These are phyloP conservation scores for Pichia gijzeniarum DNA, from an alignment of 805 yeast species.

Conservation along the genomic window DNA sequence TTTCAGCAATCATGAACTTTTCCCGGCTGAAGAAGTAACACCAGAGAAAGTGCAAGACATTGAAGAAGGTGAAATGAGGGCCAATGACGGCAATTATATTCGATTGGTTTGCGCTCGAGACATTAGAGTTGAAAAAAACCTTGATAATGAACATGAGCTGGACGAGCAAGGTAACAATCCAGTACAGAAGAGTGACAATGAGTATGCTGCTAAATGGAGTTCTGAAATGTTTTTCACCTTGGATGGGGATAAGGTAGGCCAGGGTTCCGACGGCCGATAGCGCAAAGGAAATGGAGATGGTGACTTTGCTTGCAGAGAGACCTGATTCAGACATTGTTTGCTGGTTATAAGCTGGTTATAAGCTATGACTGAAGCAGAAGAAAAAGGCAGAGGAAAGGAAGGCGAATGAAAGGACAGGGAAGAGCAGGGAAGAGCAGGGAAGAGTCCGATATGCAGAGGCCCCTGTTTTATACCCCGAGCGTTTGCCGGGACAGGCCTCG, in stretches of 20 bases:
- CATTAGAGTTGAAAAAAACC: slow-evolving; percentile 28
- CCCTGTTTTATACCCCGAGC: too few relatives aligned
- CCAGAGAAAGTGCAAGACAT: slow-evolving; percentile 59
- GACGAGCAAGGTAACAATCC: slow-evolving; percentile 47
- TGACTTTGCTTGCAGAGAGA: slow-evolving; percentile 27
- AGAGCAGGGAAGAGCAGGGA: too few relatives aligned
- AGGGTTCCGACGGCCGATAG: slow-evolving; percentile 49
- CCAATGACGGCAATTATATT: slow-evolving; percentile 39
- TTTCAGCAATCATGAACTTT: slow-evolving; percentile 52
- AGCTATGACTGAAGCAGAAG: neutral
- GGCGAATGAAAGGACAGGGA: too few relatives aligned
- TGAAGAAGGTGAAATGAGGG: slow-evolving; percentile 58
- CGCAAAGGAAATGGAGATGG: slow-evolving; percentile 47
- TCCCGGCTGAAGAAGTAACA: slow-evolving; percentile 49
- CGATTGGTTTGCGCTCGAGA: slow-evolving; percentile 22
- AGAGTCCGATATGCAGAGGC: too few relatives aligned
- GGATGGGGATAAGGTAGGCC: slow-evolving; percentile 46
- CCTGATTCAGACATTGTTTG: slow-evolving; percentile 8
- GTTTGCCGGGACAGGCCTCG: too few relatives aligned
- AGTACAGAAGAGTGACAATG: slow-evolving; percentile 45
- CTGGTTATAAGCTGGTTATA: neutral
- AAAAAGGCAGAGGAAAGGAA: neutral
- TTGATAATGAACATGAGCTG: slow-evolving; percentile 49
- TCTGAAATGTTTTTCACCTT: slow-evolving; percentile 33
- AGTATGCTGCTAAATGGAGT: slow-evolving; percentile 68